Evolutionary conservation across 768 basidiomycete genomes (phyloP), one percentile per base, ranked within the genome.

Genomic region (Flagelloscypha sp.): DNA sequence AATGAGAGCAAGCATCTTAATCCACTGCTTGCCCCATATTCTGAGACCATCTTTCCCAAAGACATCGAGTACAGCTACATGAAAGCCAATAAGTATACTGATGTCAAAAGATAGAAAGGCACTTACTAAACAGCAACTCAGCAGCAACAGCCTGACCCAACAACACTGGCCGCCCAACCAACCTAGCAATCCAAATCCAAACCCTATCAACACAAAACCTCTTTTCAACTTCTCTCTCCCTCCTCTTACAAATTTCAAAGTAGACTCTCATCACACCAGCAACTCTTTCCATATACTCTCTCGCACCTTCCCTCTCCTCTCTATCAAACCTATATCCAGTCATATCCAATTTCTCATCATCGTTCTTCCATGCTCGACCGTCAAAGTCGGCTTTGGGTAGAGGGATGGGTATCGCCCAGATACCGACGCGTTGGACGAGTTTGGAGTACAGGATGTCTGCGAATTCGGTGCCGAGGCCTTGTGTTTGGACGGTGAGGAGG

Each of bases 261-360:
- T 94, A 97, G 16, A 97, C 76, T 20, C 92, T 74, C 72, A 92
- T 74, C 21, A 88, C 70, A 7, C 89, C 89, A 20, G 75, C 62
- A 30, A 92, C 62, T 16, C 93, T 76, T 23, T 61, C 65, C 7
- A 70, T 65, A 48, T 84, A 81, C 23, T 86, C 81, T 25, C 69
- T 58, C 15, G 58, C 49, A 2, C 64, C 57, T 55, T 94, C 89
- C 33, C 72, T 61, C 19, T 65, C 49, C 44, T 53, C 70, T 57
- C 19, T 56, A 49, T 6, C 40, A 16, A 30, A 55, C 20, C 76
- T 61, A 45, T 70, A 76, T 1, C 84, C 83, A 52, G 69, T 66
- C 16, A 70, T 70, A 50, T 77, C 81, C 30, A 35, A 52, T 23
- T 62, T 58, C 13, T 62, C 57, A 10, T 35, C 54, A 1, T 62